Conservation (phyloP, 2,329 filamentous ascomycete genomes). For the Diplodia corticola region DNA sequence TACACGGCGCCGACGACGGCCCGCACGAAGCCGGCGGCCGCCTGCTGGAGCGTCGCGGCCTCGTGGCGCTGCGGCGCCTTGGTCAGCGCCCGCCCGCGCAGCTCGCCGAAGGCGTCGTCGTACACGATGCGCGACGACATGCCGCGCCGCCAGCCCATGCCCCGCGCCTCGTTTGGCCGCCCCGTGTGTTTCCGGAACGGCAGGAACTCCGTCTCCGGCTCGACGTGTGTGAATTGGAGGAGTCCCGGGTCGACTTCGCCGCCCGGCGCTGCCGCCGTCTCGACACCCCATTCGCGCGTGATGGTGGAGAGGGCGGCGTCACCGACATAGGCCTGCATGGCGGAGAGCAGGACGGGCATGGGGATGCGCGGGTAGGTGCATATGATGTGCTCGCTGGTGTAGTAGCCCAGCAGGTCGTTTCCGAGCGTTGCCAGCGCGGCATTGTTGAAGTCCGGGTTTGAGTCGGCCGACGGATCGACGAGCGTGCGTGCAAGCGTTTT, state of each 20-base stretch:
- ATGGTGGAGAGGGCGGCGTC: constrained; percentile 71
- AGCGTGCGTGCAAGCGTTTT: constrained; percentile 84
- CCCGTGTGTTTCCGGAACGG: constrained; percentile 31
- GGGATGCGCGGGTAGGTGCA: constrained; percentile 90
- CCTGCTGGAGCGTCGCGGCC: constrained; percentile 30
- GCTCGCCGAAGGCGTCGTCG: constrained; percentile 82
- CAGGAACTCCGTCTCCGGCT: constrained; percentile 28
- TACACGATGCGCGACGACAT: constrained; percentile 72
- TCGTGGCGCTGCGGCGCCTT: constrained; percentile 19
- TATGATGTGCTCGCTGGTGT: constrained; percentile 83
- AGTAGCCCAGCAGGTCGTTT: constrained; percentile 80
- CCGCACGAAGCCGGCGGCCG: constrained; percentile 62
- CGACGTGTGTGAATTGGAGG: constrained; percentile 69
- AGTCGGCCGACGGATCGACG: constrained; percentile 81
- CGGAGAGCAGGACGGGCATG: constrained; percentile 81
- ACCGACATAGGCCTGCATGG: constrained; percentile 81
- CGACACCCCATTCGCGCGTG: constrained; percentile 86
- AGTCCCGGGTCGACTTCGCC: constrained; percentile 89
- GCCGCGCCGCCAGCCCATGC: constrained; percentile 35
- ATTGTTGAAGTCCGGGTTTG: constrained; percentile 83
- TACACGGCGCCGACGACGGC: constrained; percentile 84
- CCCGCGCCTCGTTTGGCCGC: constrained; percentile 29
- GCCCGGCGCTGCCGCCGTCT: constrained; percentile 81
- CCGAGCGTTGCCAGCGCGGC: constrained; percentile 78
- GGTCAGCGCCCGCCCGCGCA: constrained; percentile 25